phyloP scores from a whole-genome alignment of 768 basidiomycete genomes.

The Steccherinum ochraceum region DNA sequence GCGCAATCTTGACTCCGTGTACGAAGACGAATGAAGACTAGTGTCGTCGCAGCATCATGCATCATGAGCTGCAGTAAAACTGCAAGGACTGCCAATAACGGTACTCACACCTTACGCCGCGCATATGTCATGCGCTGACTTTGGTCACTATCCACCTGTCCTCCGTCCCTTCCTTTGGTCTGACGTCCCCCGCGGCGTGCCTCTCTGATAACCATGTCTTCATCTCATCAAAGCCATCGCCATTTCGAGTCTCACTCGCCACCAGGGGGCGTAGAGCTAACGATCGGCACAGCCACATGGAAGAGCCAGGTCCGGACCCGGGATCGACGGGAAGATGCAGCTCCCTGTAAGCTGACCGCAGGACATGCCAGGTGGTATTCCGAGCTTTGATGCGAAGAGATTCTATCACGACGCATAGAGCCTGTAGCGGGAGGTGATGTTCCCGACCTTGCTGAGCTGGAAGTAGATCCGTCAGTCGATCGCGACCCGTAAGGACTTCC shows the following conservation, averaged over 20 bases:
- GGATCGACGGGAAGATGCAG: slow-evolving; percentile 30
- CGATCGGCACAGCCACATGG: slow-evolving; percentile 31
- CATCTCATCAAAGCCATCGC: slow-evolving; percentile 14
- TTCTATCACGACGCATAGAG: slow-evolving; percentile 39
- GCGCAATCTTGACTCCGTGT: no score
- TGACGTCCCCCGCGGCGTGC: slow-evolving; percentile 38
- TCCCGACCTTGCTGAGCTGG: background rate
- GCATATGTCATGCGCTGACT: slow-evolving; percentile 9
- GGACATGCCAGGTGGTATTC: slow-evolving; percentile 48
- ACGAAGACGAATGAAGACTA: no score
- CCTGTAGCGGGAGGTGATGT: slow-evolving; percentile 28
- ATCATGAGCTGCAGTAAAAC: background rate
- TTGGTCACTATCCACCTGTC: slow-evolving; percentile 61
- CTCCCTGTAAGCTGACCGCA: slow-evolving; percentile 63
- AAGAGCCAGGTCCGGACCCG: slow-evolving; percentile 5
- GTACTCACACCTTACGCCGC: no score
- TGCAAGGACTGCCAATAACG: background rate
- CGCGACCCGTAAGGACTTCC: slow-evolving; percentile 34
- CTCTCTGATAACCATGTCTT: slow-evolving; percentile 51
- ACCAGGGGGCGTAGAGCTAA: slow-evolving; percentile 9
- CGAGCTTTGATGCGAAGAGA: slow-evolving; percentile 44
- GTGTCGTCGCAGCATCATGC: no score
- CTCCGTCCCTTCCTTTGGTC: slow-evolving; percentile 48
- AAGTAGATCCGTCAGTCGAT: slow-evolving; percentile 21
- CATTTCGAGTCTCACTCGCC: slow-evolving; percentile 14